Base-by-base conservation (phyloP, 1,139 yeast species). In the Scheffersomyces titani region DNA sequence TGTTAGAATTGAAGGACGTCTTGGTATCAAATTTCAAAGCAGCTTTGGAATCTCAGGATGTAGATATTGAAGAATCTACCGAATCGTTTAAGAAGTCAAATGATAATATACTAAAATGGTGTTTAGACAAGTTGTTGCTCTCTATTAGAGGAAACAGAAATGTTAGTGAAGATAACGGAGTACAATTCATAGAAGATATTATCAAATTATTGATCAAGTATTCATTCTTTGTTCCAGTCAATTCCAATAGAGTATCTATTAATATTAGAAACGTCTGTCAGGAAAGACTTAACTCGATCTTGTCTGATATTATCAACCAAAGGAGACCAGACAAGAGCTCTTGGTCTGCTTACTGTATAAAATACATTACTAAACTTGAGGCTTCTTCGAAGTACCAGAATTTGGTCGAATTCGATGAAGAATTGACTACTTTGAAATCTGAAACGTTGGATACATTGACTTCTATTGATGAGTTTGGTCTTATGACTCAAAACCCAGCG, bases 231-330 rank as follows among this genome's bases (percentile, higher is more conserved):
- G 73, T 70, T 54, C 63, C 70, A 1, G 58, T 48, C 3, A 59
- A 59, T 1, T 61, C 63, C 5, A 61, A 62, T 2, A 58, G 61
- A 18, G 71, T 69, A 9, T 72, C 81, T 0, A 67, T 60, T 6
- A 71, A 72, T 55, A 66, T 83, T 47, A 70, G 76, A 40, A 76
- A 77, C 52, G 57, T 81, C 20, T 78, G 87, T 1, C 82, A 79
- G 57, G 91, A 89, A 55, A 81, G 91, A 62, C 74, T 92, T 50
- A 85, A 80, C 61, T 86, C 96, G 0, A 76, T 90, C 13, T 73
- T 91, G 50, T 77, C 88, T 0, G 92, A 88, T 57, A 71, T 87
- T 3, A 77, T 90, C 46, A 72, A 77, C 44, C 67, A 73, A 7
- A 74, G 74, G 54, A 75, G 85, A 58, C 69, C 77, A 1, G 83